Base-by-base conservation (phyloP, 73 alveolate genomes). In the Paramecium sexaurelia region DNA sequence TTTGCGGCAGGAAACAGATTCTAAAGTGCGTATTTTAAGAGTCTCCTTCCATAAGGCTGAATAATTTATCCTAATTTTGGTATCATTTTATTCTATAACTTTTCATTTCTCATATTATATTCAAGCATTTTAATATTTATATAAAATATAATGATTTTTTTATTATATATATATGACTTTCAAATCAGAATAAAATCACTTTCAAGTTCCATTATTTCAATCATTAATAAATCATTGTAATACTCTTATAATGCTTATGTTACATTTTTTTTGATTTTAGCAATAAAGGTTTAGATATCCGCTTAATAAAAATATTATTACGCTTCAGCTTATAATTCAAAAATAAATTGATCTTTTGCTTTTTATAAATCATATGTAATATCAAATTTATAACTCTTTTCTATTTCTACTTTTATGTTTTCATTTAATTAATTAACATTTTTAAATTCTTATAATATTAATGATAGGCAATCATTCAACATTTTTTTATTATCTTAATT, bases 1-100 rank as follows among this genome's bases (percentile, higher is more conserved):
- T 22, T 55, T 96, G 19, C 93, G 92, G 15, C 87, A 92, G 6
- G 96, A 94, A 91, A 83, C 87, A 0, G 33, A 55, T 84, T 94
- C 95, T 7, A 84, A 87, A 39, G 73, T 94, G 5, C 94, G 84
- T 29, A 55, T 82, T 32, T 73, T 92, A 9, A 24, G 56, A 29
- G 47, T 20, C 5, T 43, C 92, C 20, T 17, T 6, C 8, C 87
- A 35, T 0, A 57, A 56, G 82, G 91, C 95, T 5, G 88, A 83
- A 78, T 78, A 51, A 78, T 78, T 61, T 26, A 15, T 47, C 19
- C 6, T 35, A 35, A 4, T 35, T 51, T 15, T 51, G 29, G 11
- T n/a, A 51, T 51, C 17, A 51, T 51, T 17, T 51, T 22, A 17
- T 15, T 51, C 1, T 47, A n/a, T n/a, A n/a, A 47, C 61, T 26